Evolutionary conservation across 257 asterid species (phyloP).

Genomic region (Petrea volubilis): DNA sequence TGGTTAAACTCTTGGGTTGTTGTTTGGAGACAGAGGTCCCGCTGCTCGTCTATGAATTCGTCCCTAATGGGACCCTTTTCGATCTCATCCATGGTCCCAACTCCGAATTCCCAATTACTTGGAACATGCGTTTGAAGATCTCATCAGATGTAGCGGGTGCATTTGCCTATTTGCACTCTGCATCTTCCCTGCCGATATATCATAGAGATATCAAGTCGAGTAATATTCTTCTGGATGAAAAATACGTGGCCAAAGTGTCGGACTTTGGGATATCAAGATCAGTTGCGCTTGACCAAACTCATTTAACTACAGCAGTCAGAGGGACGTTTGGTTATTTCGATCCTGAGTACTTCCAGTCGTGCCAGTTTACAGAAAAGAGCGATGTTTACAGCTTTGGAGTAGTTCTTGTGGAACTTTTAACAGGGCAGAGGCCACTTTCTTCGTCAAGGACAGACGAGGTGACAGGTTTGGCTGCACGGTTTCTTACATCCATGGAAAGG

Average conservation of each 20-base stretch:
- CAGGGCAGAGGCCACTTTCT: constrained; percentile 31
- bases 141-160: constrained; percentile 38
- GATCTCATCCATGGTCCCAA: constrained; percentile 29
- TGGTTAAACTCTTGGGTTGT: constrained; percentile 38
- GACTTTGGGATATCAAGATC: constrained; percentile 45
- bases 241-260: constrained; percentile 34
- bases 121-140: constrained; percentile 40
- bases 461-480: constrained; percentile 34
- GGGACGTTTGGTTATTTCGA: constrained; percentile 45
- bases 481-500: constrained; percentile 28
- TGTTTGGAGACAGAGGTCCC: constrained; percentile 33
- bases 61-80: constrained; percentile 35
- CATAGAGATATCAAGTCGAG: constrained; percentile 44
- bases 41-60: constrained; percentile 34
- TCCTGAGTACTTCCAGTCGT: constrained; percentile 38
- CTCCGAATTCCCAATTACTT: constrained; percentile 26
- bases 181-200: constrained; percentile 34
- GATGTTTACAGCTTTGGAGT: constrained; percentile 45
- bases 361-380: constrained; percentile 37
- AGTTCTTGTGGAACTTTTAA: constrained; percentile 40
- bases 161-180: constrained; percentile 36
- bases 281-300: constrained; percentile 24
- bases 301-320: constrained; percentile 36
- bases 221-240: constrained; percentile 42
- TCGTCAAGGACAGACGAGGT: constrained; percentile 29